phyloP scores from a whole-genome alignment of 176 grass and related monocot species.

The Themeda triandra region DNA sequence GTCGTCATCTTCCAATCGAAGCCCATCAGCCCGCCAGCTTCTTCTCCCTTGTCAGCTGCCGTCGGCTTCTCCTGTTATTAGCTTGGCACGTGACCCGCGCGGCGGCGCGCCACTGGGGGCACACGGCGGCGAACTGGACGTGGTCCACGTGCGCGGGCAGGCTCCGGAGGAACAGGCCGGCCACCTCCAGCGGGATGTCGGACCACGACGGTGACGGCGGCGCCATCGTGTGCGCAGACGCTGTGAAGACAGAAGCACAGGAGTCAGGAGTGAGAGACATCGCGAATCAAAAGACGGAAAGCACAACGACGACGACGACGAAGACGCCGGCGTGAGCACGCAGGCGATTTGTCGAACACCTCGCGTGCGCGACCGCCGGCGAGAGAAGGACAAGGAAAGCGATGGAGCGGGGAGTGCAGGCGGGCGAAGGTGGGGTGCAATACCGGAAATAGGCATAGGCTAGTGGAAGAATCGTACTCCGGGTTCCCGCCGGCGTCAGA shows the following conservation, averaged over 20 bases:
- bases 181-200: neutral
- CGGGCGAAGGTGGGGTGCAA: neutral
- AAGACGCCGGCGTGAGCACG: neutral
- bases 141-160: neutral
- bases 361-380: neutral
- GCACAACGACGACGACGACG: no score
- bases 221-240: neutral
- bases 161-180: neutral
- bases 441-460: neutral
- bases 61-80: no score
- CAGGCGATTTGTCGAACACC: neutral
- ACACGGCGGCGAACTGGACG: neutral
- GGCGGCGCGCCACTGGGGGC: neutral
- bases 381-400: neutral
- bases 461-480: neutral
- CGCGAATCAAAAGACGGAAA: no score
- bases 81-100: no score
- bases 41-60: no score
- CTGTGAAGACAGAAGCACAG: neutral
- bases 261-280: neutral
- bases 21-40: no score
- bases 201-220: neutral
- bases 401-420: neutral
- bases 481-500: neutral
- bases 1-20: no score